phyloP scores from a whole-genome alignment of 164 flowering plant genomes.

The Dillenia suffruticosa region DNA sequence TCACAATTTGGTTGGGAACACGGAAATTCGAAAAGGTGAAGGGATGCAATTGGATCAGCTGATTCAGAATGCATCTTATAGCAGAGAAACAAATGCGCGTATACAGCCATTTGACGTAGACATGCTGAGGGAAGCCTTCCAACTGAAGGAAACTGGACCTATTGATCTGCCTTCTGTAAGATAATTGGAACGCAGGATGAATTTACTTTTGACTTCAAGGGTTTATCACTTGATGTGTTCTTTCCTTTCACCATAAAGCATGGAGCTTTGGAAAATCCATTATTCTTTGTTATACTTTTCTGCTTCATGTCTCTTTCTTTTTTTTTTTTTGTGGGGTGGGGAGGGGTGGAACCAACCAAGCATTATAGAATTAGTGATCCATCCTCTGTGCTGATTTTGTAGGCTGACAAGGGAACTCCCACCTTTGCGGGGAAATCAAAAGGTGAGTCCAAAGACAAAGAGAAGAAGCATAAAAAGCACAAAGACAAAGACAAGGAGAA shows the following conservation, averaged over 20 bases:
- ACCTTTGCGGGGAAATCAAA: conserved; percentile 49
- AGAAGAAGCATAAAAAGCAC: conserved; percentile 70
- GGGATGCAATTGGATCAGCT: conserved; percentile 93
- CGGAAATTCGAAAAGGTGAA: conserved; percentile 85
- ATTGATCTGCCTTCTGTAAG: conserved; percentile 68
- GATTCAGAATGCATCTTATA: conserved; percentile 39
- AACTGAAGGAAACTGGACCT: conserved; percentile 57
- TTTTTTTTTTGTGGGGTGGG: no score
- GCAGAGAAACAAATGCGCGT: conserved; percentile 39
- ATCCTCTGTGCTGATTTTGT: not conserved
- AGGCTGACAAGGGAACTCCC: conserved; percentile 76
- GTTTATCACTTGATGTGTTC: no score
- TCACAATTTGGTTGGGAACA: conserved; percentile 82
- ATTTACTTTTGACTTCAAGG: not conserved
- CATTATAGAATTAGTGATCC: no score
- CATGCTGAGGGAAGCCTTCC: conserved; percentile 68
- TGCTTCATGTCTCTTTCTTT: no score
- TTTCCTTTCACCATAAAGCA: no score
- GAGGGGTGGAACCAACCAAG: no score
- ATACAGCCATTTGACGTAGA: conserved; percentile 77
- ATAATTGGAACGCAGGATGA: conserved; percentile 1
- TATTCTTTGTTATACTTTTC: no score
- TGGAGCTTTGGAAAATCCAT: no score
- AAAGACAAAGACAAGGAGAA: conserved; percentile 71
- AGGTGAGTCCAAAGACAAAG: conserved; percentile 64